These are phyloP conservation scores for Wallacemonas sp. DNA, from an alignment of 208 protist genomes.

Conservation along the genomic window DNA sequence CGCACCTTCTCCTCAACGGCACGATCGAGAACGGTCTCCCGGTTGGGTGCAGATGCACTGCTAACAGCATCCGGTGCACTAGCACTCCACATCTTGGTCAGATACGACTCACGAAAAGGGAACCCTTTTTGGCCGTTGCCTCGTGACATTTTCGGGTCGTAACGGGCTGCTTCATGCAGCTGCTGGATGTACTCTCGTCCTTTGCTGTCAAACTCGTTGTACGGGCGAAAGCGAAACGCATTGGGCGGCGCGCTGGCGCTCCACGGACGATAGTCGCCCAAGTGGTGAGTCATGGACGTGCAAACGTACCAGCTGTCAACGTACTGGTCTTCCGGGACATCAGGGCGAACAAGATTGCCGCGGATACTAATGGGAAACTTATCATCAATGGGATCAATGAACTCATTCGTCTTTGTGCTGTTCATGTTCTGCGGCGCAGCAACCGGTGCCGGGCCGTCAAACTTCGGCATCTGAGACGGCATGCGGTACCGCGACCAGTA, in stretches of 20 bases:
- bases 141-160: constrained; percentile 35
- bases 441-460: constrained; percentile 83
- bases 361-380: constrained; percentile 87
- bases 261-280: constrained; percentile 87
- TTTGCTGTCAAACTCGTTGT: constrained; percentile 87
- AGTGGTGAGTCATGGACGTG: constrained; percentile 87
- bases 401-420: constrained; percentile 88
- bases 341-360: constrained; percentile 71
- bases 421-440: constrained; percentile 91
- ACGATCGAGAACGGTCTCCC: constrained; percentile 76
- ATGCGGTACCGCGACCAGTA: constrained; percentile 91
- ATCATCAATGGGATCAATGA: constrained; percentile 90
- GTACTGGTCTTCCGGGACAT: constrained; percentile 88
- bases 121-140: constrained; percentile 75
- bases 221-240: constrained; percentile 82
- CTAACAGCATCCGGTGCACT: constrained; percentile 16
- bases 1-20: constrained; percentile 53
- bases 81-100: constrained; percentile 71
- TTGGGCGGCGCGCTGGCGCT: constrained; percentile 77
- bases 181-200: constrained; percentile 83
- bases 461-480: constrained; percentile 79
- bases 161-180: constrained; percentile 59
- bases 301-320: constrained; percentile 92
- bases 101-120: constrained; percentile 82
- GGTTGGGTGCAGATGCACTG: constrained; percentile 33